These are phyloP conservation scores for Spongispora temasekensis DNA, from an alignment of 1,284 basidiomycete species.

Conservation along the genomic window DNA sequence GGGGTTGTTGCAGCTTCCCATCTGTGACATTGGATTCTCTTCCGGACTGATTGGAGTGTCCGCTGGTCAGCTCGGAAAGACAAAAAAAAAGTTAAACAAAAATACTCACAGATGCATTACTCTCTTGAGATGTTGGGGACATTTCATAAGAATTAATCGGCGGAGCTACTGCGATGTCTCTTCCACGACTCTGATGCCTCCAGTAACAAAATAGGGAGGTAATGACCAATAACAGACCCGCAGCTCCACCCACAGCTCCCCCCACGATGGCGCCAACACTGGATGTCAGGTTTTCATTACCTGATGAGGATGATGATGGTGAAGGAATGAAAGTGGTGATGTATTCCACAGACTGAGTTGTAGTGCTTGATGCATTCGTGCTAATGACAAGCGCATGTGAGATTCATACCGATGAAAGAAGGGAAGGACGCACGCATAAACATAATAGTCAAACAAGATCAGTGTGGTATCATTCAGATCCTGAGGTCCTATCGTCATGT, in stretches of 20 bases:
- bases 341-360: neutral
- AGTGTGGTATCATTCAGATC: neutral
- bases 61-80: too few species aligned
- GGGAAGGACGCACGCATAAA: slow-evolving; percentile 12
- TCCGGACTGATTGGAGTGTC: neutral
- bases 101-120: too few species aligned
- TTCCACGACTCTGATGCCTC: neutral
- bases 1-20: neutral
- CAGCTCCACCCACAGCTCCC: slow-evolving; percentile 7
- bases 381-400: slow-evolving; percentile 4
- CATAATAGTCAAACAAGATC: slow-evolving; percentile 17
- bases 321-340: too few species aligned
- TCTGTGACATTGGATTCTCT: neutral
- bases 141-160: too few species aligned
- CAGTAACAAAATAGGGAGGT: neutral
- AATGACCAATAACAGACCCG: neutral
- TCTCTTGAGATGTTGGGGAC: too few species aligned
- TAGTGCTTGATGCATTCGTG: neutral
- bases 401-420: rapidly evolving
- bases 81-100: too few species aligned
- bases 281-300: neutral
- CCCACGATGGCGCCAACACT: slow-evolving; percentile 10
- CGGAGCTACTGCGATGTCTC: too few species aligned
- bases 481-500: slow-evolving; percentile 7
- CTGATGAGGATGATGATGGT: too few species aligned